Base-by-base conservation (phyloP, 2,329 filamentous ascomycete species). In the Amphichorda felina region DNA sequence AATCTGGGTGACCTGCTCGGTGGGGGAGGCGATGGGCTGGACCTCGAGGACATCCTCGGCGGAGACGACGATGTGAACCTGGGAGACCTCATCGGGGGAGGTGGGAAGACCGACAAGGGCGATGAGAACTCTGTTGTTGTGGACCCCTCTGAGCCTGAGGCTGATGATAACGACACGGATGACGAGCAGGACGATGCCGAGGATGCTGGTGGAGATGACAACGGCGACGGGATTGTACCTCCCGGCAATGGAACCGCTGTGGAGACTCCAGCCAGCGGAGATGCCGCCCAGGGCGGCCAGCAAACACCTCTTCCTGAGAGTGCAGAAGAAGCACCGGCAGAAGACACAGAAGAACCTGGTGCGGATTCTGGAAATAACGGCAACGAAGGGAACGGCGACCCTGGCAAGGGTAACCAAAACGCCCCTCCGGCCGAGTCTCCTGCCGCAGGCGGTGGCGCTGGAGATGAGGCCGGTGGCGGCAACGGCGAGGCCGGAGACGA, bases 371-470 rank as follows among this genome's bases (percentile, higher is more conserved):
- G 10, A 6, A 10, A 24, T 6, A 24, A 24, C 21, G 21, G 6
- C 21, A 24, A 24, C 21, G 21, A 24, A 10, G 21, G 10, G 21
- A 24, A 24, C 21, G 21, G 21, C 21, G 10, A 24, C n/a, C n/a
- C n/a, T n/a, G n/a, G n/a, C n/a, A n/a, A n/a, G n/a, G n/a, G n/a
- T n/a, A n/a, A n/a, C n/a, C n/a, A n/a, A n/a, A n/a, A n/a, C n/a
- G n/a, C n/a, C n/a, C n/a, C n/a, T n/a, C n/a, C n/a, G n/a, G n/a
- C n/a, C n/a, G n/a, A n/a, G n/a, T n/a, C n/a, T n/a, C n/a, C n/a
- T n/a, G n/a, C n/a, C n/a, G n/a, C n/a, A n/a, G n/a, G n/a, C 17
- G 34, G 29, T 24, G 24, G 30, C 19, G 27, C 22, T 35, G 21
- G 11, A 16, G 10, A 18, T 8, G 14, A 17, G 18, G 34, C 17